A percentile compares a stretch with the other conserved stretches of the same genome.
Evolutionary conservation across 768 basidiomycete species (phyloP).

Genomic region (Tylopilus plumbeoviolaceoides): DNA sequence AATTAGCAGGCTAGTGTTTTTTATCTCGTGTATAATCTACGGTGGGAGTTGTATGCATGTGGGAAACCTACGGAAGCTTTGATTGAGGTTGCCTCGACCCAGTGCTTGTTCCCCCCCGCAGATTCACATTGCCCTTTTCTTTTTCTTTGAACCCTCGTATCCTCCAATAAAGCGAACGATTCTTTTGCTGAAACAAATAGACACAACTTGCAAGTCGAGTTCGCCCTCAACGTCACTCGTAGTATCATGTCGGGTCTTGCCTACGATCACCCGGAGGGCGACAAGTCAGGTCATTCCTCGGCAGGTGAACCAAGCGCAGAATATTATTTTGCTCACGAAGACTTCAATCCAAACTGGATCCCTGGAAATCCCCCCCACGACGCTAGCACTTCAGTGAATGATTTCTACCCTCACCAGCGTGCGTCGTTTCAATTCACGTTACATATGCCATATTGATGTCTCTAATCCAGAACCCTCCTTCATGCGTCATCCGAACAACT

Average conservation of each 20-base stretch:
- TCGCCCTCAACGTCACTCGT: background rate
- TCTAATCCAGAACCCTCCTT: constrained; percentile 22
- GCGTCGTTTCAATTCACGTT: constrained; percentile 7
- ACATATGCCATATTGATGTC: constrained; percentile 7
- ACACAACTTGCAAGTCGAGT: background rate
- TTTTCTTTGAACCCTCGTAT: background rate
- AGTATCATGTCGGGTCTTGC: constrained; percentile 29
- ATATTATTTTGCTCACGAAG: background rate
- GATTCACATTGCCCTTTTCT: background rate
- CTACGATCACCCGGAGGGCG: constrained; percentile 24
- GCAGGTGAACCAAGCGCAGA: constrained; percentile 3
- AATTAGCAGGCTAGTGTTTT: constrained; percentile 6
- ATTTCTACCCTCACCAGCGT: constrained; percentile 22
- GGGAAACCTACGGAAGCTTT: constrained; percentile 13
- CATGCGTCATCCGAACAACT: constrained; percentile 46
- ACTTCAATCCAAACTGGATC: constrained; percentile 5
- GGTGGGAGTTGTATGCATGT: background rate
- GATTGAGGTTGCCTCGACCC: background rate
- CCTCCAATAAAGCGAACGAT: background rate
- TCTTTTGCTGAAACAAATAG: background rate
- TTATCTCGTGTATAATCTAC: background rate
- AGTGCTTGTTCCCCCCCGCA: background rate
- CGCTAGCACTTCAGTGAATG: constrained; percentile 5
- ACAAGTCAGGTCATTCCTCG: constrained; percentile 6
- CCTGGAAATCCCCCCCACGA: constrained; percentile 3